Conservation (phyloP, 2,329 filamentous ascomycete genomes). For the Taxawa tesnikishii region DNA sequence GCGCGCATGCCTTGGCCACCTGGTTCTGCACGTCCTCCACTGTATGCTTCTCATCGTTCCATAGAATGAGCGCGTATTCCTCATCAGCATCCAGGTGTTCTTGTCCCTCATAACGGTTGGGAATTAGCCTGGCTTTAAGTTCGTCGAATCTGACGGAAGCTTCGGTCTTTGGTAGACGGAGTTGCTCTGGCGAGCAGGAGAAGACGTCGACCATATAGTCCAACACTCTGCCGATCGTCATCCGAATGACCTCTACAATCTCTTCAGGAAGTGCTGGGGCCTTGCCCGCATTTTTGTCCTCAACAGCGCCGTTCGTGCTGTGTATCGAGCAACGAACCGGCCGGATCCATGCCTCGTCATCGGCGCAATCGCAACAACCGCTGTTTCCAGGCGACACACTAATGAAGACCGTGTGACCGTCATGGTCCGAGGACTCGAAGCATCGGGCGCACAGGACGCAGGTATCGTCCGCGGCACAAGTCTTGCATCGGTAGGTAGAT, state of each 20-base stretch:
- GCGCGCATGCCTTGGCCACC: constrained; percentile 76
- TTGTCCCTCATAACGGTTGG: constrained; percentile 54
- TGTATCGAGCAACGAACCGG: constrained; percentile 92
- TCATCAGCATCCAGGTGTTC: constrained; percentile 48
- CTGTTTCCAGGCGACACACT: constrained; percentile 80
- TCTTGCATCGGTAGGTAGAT: constrained; percentile 87
- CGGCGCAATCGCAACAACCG: constrained; percentile 94
- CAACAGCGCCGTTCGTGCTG: constrained; percentile 38
- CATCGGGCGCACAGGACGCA: constrained; percentile 90
- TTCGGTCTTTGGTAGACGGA: constrained; percentile 72
- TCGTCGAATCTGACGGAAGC: constrained; percentile 76
- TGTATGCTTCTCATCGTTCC: constrained; percentile 99
- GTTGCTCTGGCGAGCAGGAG: constrained; percentile 91
- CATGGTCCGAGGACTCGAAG: constrained; percentile 91
- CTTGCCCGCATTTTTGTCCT: constrained; percentile 42
- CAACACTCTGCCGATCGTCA: constrained; percentile 73
- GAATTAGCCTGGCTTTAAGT: constrained; percentile 59
- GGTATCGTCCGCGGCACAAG: constrained; percentile 87
- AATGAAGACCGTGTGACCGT: constrained; percentile 83
- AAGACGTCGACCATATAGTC: constrained; percentile 98
- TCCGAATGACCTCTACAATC: constrained; percentile 62
- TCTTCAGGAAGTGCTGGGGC: constrained; percentile 53
- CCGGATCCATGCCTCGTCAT: constrained; percentile 83
- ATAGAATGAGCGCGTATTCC: constrained; percentile 77
- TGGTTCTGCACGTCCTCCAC: constrained; percentile 83